Evolutionary conservation across 2,329 filamentous ascomycete genomes (phyloP), one percentile per base, ranked within the genome.

Genomic region (Pseudopithomyces chartarum): DNA sequence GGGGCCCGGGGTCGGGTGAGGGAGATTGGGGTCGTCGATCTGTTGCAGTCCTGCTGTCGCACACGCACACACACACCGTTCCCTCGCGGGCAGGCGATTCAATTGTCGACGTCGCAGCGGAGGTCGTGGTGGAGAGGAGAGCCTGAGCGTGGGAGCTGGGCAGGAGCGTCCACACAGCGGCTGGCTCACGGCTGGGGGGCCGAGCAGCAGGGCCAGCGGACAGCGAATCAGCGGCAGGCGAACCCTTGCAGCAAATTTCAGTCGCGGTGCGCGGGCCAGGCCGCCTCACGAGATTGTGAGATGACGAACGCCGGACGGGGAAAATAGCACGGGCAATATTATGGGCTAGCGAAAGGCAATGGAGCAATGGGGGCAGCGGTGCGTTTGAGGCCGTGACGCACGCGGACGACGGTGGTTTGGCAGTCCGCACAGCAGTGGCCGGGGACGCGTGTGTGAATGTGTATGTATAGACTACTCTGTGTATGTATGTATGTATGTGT

Each of bases 31-130:
- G n/a, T n/a, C n/a, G n/a, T n/a, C 34, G 32, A 43, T 49, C 46
- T 55, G 59, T 58, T 44, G 23, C 50, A 43, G 54, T 45, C 43
- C 52, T 49, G 55, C 43, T 39, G 40, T 33, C 26, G 40, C 50
- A 38, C 40, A 53, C 50, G 55, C 43, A 29, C 29, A 20, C 26
- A 29, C 50, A 38, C 40, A 53, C 50, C 50, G 50, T 53, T 39
- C 40, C 52, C 34, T 51, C 22, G 54, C 47, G 60, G 56, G 55
- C 50, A 57, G 59, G 56, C 56, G 52, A 53, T 38, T 52, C 46
- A 50, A 55, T 66, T 64, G 64, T 72, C 69, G 69, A 72, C 69
- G 66, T 68, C 67, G 66, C 68, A 67, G 65, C 63, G 66, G 64
- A 66, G 52, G 68, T 62, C 64, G 67, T 65, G 62, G 59, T 56